phyloP scores from a whole-genome alignment of 495 filamentous ascomycete species.

The Neurospora sp. region DNA sequence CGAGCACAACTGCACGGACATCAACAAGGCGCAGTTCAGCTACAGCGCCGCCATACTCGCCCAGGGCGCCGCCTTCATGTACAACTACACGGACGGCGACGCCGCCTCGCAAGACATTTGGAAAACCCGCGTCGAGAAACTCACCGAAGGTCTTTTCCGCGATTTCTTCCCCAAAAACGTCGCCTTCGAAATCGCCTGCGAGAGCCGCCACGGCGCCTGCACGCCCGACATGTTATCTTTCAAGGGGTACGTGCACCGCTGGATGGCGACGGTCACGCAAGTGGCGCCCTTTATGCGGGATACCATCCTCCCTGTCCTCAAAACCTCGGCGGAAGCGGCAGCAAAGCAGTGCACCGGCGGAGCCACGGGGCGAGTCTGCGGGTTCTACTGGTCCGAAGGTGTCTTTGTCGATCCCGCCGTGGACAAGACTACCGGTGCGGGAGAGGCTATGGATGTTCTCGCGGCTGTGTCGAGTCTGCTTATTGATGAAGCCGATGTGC shows the following conservation, averaged over 20 bases:
- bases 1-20: conserved; percentile 47
- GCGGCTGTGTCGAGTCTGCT: conserved; percentile 49
- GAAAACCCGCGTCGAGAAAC: conserved; percentile 46
- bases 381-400: conserved; percentile 35
- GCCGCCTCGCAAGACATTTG: conserved; percentile 25
- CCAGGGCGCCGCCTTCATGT: conserved; percentile 71
- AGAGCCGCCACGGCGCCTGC: conserved; percentile 46
- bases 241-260: conserved; percentile 72
- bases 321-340: conserved; percentile 53
- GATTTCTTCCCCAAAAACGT: conserved; percentile 47
- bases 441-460: conserved; percentile 60
- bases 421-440: conserved; percentile 50
- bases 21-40: conserved; percentile 56
- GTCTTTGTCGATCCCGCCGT: conserved; percentile 58
- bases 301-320: conserved; percentile 50
- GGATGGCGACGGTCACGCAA: conserved; percentile 64
- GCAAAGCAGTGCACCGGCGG: conserved; percentile 58
- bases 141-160: conserved; percentile 47
- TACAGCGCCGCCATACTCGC: conserved; percentile 68
- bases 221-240: conserved; percentile 68
- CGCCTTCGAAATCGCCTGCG: conserved; percentile 64
- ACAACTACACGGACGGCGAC: conserved; percentile 39
- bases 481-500: conserved; percentile 15
- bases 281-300: conserved; percentile 54
- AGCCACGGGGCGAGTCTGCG: conserved; percentile 44